These are phyloP conservation scores for Tolypocladium sp. DNA, from an alignment of 2,329 filamentous ascomycete genomes.

Conservation along the genomic window DNA sequence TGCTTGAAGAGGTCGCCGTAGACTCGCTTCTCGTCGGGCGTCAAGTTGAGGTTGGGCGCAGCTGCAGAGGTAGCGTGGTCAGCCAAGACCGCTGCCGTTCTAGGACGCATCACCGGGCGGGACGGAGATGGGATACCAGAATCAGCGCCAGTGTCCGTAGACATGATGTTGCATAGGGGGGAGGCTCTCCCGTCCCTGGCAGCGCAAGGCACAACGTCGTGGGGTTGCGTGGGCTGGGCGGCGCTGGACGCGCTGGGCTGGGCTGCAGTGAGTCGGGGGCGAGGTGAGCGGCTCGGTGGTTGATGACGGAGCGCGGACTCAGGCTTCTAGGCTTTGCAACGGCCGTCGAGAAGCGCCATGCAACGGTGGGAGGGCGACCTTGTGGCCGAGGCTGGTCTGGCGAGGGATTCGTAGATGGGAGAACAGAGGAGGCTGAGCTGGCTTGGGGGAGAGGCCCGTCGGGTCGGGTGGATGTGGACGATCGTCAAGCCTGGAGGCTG, in stretches of 20 bases:
- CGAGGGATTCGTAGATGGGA: not conserved
- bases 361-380: not conserved
- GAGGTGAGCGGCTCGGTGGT: not conserved
- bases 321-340: not conserved
- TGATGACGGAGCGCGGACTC: not conserved
- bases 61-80: conserved; percentile 23
- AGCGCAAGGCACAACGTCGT: not conserved
- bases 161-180: conserved; percentile 10
- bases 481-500: not conserved
- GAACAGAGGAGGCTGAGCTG: not conserved
- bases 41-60: conserved; percentile 71
- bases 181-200: not conserved
- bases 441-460: not conserved
- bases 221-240: not conserved
- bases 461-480: not conserved
- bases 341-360: not conserved
- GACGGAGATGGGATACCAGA: conserved; percentile 8
- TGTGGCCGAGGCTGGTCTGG: not conserved
- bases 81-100: conserved; percentile 1
- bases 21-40: conserved; percentile 82
- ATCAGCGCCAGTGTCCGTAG: conserved; percentile 13
- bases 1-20: conserved; percentile 90
- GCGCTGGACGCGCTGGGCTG: no score
- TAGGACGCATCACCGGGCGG: not conserved
- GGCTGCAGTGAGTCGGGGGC: not conserved